Conservation (phyloP, 1,139 yeast species). For the Taphrina communis region DNA sequence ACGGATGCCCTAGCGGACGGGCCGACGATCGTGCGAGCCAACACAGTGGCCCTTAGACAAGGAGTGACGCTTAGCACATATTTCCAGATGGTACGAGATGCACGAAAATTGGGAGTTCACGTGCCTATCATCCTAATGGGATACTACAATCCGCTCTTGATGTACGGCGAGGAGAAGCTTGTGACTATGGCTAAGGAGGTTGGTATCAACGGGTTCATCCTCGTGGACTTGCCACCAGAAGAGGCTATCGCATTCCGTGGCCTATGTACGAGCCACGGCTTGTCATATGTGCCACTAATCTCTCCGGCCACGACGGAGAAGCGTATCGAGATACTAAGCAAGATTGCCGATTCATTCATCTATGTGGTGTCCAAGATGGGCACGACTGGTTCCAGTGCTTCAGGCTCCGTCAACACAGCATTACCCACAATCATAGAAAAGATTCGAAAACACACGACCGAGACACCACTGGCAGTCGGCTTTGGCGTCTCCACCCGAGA, state of each 20-base stretch:
- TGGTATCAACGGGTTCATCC: slow-evolving; percentile 93
- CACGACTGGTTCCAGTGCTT: slow-evolving; percentile 77
- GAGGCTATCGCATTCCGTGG: slow-evolving; percentile 89
- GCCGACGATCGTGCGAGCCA: slow-evolving; percentile 90
- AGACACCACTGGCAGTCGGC: slow-evolving; percentile 91
- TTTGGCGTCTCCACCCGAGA: slow-evolving; percentile 95
- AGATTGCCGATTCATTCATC: slow-evolving; percentile 90
- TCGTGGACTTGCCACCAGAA: slow-evolving; percentile 97
- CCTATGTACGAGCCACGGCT: slow-evolving; percentile 61
- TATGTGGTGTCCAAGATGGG: slow-evolving; percentile 98
- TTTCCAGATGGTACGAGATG: slow-evolving; percentile 71
- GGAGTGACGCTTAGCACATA: slow-evolving; percentile 75
- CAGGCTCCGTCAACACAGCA: slow-evolving; percentile 66
- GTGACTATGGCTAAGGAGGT: slow-evolving; percentile 77
- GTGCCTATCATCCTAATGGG: slow-evolving; percentile 95
- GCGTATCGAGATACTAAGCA: slow-evolving; percentile 74
- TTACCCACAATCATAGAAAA: slow-evolving; percentile 72
- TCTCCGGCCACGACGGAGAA: slow-evolving; percentile 97
- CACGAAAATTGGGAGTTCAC: slow-evolving; percentile 81
- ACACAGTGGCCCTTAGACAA: slow-evolving; percentile 75
- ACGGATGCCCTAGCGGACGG: slow-evolving; percentile 99
- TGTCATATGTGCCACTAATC: slow-evolving; percentile 88
- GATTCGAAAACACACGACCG: slow-evolving; percentile 74
- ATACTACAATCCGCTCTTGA: slow-evolving; percentile 90
- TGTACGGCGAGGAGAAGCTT: slow-evolving; percentile 85